Conservation (phyloP, 805 yeast genomes). For the Myxozyma nipponensis region DNA sequence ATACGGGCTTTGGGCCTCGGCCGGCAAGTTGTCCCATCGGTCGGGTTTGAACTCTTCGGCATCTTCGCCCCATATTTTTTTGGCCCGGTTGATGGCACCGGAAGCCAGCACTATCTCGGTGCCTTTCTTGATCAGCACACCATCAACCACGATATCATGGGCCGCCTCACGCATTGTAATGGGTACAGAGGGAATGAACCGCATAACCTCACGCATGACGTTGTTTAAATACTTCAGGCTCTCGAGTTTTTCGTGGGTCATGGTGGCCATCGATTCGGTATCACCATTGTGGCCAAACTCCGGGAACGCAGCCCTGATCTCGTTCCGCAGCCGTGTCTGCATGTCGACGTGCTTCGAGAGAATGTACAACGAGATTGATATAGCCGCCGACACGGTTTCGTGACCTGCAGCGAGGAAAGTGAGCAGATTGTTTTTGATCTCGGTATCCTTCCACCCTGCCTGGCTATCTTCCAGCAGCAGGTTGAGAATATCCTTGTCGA, state of each 20-base stretch:
- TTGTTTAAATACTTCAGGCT: slow-evolving; percentile 16
- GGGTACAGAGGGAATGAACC: slow-evolving; percentile 16
- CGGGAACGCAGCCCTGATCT: slow-evolving; percentile 14
- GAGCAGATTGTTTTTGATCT: slow-evolving; percentile 17
- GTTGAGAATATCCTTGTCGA: slow-evolving; percentile 16
- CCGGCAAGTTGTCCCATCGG: slow-evolving; percentile 19
- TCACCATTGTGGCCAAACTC: slow-evolving; percentile 1
- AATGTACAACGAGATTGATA: slow-evolving; percentile 10
- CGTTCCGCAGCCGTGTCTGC: slow-evolving; percentile 14
- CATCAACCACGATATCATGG: slow-evolving; percentile 10
- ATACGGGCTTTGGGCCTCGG: slow-evolving; percentile 7
- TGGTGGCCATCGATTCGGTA: not conserved
- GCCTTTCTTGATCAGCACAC: slow-evolving; percentile 7
- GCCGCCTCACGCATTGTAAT: slow-evolving; percentile 14
- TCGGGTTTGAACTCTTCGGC: slow-evolving; percentile 20
- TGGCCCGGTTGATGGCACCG: slow-evolving; percentile 3
- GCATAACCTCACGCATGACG: slow-evolving; percentile 15
- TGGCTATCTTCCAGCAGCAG: slow-evolving; percentile 13
- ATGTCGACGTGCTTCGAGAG: slow-evolving; percentile 14
- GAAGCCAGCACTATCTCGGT: slow-evolving; percentile 5
- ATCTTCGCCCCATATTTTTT: slow-evolving; percentile 12
- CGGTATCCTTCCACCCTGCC: slow-evolving; percentile 9
- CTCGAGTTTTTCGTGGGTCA: slow-evolving; percentile 13
- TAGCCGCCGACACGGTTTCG: slow-evolving; percentile 22
- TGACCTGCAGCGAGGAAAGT: slow-evolving; percentile 28